phyloP scores from a whole-genome alignment of 2,329 filamentous ascomycete species.

The Aspergillus neoniger region DNA sequence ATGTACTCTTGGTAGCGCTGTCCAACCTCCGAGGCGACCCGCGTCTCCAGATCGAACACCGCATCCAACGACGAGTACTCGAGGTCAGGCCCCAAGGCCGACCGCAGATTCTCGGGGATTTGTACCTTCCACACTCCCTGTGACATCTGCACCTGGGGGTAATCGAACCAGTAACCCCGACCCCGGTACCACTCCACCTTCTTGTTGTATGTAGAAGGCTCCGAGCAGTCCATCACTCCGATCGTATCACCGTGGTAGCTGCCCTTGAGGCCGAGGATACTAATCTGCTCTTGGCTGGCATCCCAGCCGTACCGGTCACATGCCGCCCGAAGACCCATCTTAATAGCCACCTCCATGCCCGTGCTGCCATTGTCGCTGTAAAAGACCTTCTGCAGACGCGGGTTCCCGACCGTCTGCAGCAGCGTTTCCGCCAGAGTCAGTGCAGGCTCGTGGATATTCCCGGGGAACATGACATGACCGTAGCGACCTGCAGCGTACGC shows the following conservation, averaged over 20 bases:
- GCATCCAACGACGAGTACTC: slow-evolving; percentile 54
- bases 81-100: slow-evolving; percentile 48
- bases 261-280: slow-evolving; percentile 73
- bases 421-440: slow-evolving; percentile 67
- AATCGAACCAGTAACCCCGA: slow-evolving; percentile 78
- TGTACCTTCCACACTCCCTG: slow-evolving; percentile 67
- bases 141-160: slow-evolving; percentile 68
- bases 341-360: slow-evolving; percentile 78
- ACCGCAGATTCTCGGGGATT: slow-evolving; percentile 53
- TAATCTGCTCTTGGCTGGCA: slow-evolving; percentile 58
- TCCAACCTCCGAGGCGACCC: slow-evolving; percentile 50
- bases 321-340: slow-evolving; percentile 77
- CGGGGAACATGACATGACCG: slow-evolving; percentile 86
- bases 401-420: slow-evolving; percentile 61
- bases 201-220: slow-evolving; percentile 75
- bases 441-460: slow-evolving; percentile 76
- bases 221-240: slow-evolving; percentile 81
- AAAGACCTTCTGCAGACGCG: slow-evolving; percentile 70
- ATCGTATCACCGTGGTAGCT: slow-evolving; percentile 89
- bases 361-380: slow-evolving; percentile 85
- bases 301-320: slow-evolving; percentile 68
- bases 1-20: slow-evolving; percentile 64
- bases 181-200: slow-evolving; percentile 86
- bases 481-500: slow-evolving; percentile 82
- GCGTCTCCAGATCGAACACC: slow-evolving; percentile 61